Evolutionary conservation across 345 rosid species (phyloP).

Genomic region (Firmiana major): DNA sequence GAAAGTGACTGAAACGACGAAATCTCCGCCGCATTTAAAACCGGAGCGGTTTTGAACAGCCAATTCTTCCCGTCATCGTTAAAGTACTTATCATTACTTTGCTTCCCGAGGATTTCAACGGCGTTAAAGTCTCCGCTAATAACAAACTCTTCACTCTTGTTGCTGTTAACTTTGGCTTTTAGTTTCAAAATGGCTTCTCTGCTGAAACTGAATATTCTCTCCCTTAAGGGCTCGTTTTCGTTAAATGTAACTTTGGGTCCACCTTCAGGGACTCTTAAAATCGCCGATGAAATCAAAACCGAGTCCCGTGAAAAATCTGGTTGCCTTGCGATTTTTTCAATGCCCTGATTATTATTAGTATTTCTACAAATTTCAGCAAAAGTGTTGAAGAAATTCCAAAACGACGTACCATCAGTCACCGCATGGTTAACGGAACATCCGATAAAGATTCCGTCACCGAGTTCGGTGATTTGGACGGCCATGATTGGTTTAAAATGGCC

Average conservation of each 20-base stretch:
- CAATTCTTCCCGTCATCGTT: constrained; percentile 32
- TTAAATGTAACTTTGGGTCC: too few relatives aligned
- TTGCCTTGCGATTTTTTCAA: too few relatives aligned
- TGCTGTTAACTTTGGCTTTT: constrained; percentile 52
- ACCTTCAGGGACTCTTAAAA: too few relatives aligned
- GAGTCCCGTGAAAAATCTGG: too few relatives aligned
- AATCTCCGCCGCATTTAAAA: neutral
- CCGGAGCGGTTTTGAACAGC: constrained; percentile 33
- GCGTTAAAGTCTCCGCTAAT: constrained; percentile 29
- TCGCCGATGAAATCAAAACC: too few relatives aligned
- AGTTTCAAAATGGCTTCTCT: constrained; percentile 56
- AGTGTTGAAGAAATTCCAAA: too few relatives aligned
- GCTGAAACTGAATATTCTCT: constrained; percentile 56
- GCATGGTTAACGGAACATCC: too few relatives aligned
- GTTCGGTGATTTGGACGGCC: constrained; percentile 79
- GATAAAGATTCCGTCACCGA: constrained; percentile 23
- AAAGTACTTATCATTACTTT: constrained; percentile 44
- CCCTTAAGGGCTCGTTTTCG: too few relatives aligned
- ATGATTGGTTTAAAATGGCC: constrained; percentile 69
- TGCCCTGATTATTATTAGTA: too few relatives aligned
- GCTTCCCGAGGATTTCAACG: constrained; percentile 60
- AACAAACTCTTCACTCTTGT: constrained; percentile 12
- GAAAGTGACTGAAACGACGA: too few relatives aligned
- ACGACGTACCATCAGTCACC: too few relatives aligned
- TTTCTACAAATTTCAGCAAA: too few relatives aligned